Conservation (phyloP, 805 yeast species). For the Cyberlindnera sargentensis region DNA sequence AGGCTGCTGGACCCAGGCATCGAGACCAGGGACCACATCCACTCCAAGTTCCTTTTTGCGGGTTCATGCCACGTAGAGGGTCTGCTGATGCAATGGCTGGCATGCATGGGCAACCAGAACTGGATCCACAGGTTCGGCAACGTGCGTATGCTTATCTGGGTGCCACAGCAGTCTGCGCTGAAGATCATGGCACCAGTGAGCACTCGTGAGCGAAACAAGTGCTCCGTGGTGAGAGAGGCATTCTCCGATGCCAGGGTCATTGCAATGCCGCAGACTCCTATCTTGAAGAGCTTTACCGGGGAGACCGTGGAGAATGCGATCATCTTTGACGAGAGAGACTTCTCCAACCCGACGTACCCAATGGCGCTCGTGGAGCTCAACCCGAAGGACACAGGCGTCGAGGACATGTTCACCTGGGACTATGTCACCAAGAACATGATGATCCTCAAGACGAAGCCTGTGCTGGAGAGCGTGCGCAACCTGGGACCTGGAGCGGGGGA, state of each 20-base stretch:
- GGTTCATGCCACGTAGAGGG: constrained; percentile 63
- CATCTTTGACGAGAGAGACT: constrained; percentile 23
- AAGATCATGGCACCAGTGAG: constrained; percentile 56
- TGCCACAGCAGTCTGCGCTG: constrained; percentile 50
- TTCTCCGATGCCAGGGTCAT: constrained; percentile 52
- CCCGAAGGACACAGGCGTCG: constrained; percentile 36
- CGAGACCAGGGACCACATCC: constrained; percentile 34
- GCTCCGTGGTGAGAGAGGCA: constrained; percentile 57
- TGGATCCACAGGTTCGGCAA: constrained; percentile 73
- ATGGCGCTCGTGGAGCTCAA: constrained; percentile 48
- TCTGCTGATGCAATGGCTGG: constrained; percentile 66
- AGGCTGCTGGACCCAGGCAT: constrained; percentile 35
- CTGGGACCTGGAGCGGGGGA: constrained; percentile 81
- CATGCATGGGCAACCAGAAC: constrained; percentile 57
- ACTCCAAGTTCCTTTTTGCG: constrained; percentile 47
- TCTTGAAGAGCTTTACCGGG: constrained; percentile 15
- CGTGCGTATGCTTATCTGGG: constrained; percentile 68
- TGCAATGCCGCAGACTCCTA: constrained; percentile 35
- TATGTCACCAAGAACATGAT: constrained; percentile 57
- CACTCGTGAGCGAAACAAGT: constrained; percentile 46
- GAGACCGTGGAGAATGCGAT: constrained; percentile 15
- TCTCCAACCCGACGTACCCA: constrained; percentile 18
- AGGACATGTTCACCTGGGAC: constrained; percentile 53
- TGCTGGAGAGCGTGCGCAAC: constrained; percentile 39
- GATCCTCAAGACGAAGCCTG: constrained; percentile 37